These are phyloP conservation scores for Sistotremastrum niveocremeum DNA, from an alignment of 768 basidiomycete species.

Conservation along the genomic window DNA sequence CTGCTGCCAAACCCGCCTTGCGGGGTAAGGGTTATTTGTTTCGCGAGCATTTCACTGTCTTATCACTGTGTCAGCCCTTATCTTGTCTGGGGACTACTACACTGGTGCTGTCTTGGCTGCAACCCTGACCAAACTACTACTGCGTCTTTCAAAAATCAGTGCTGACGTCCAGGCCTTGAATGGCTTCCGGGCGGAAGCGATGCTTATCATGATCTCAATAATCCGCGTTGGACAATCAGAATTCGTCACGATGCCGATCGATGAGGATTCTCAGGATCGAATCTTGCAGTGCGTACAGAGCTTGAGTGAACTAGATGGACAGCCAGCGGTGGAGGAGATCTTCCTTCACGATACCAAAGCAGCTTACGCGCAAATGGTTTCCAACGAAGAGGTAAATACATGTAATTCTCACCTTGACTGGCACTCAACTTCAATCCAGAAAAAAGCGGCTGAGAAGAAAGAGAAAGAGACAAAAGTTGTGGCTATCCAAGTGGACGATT, in stretches of 20 bases:
- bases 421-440: constrained; percentile 27
- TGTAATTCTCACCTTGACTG: background rate
- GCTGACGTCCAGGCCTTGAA: constrained; percentile 50
- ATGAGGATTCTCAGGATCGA: constrained; percentile 94
- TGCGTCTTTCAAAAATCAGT: constrained; percentile 47
- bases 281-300: constrained; percentile 95
- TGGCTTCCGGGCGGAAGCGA: constrained; percentile 80
- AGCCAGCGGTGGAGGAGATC: constrained; percentile 46
- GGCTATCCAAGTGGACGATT: constrained; percentile 85
- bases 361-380: constrained; percentile 93
- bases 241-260: constrained; percentile 87
- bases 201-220: constrained; percentile 96
- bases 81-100: constrained; percentile 95
- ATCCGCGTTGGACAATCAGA: constrained; percentile 97
- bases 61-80: constrained; percentile 37
- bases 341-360: constrained; percentile 80
- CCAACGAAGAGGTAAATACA: constrained; percentile 68
- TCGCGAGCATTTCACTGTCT: background rate
- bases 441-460: constrained; percentile 85
- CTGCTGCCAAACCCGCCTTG: constrained; percentile 81
- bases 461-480: constrained; percentile 60
- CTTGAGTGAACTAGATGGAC: constrained; percentile 58
- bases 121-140: constrained; percentile 80
- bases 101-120: constrained; percentile 86
- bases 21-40: constrained; percentile 36